Evolutionary conservation across 2,329 filamentous ascomycete species (phyloP).

Genomic region (Ophiostoma himal-ulmi): DNA sequence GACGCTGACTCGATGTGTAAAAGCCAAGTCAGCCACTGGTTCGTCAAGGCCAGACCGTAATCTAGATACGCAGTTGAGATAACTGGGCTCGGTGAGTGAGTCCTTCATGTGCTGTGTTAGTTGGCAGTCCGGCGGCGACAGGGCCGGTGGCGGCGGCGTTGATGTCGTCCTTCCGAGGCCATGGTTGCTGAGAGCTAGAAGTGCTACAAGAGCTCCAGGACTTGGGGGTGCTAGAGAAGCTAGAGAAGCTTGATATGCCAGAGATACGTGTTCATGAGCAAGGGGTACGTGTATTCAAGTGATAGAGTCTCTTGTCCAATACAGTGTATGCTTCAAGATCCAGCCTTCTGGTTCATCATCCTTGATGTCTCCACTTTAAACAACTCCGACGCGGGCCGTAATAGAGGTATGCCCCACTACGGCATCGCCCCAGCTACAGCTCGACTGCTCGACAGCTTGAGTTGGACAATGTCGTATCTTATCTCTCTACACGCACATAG

Average conservation of each 20-base stretch:
- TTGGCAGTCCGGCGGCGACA: background rate
- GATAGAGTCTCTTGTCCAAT: no score
- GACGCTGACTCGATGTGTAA: background rate
- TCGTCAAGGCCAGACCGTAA: background rate
- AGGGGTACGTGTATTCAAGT: background rate
- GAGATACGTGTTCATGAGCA: background rate
- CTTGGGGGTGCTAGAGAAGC: no score
- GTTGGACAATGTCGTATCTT: background rate
- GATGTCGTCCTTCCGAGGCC: background rate
- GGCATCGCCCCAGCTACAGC: constrained; percentile 3
- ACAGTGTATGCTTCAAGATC: background rate
- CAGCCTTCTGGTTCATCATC: background rate
- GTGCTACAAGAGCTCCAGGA: no score
- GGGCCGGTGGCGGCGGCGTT: no score
- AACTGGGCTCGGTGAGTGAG: background rate
- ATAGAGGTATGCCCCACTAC: background rate
- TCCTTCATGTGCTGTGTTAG: background rate
- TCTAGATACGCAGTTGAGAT: background rate
- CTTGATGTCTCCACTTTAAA: background rate
- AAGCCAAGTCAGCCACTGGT: background rate
- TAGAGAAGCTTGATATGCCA: no score
- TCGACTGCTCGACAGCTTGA: background rate
- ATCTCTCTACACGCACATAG: constrained; percentile 6
- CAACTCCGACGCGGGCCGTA: background rate
- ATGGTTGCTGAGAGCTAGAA: no score